Evolutionary conservation across 2,329 filamentous ascomycete genomes (phyloP), one percentile per base, ranked within the genome.

Genomic region (Aspergillus sp.): DNA sequence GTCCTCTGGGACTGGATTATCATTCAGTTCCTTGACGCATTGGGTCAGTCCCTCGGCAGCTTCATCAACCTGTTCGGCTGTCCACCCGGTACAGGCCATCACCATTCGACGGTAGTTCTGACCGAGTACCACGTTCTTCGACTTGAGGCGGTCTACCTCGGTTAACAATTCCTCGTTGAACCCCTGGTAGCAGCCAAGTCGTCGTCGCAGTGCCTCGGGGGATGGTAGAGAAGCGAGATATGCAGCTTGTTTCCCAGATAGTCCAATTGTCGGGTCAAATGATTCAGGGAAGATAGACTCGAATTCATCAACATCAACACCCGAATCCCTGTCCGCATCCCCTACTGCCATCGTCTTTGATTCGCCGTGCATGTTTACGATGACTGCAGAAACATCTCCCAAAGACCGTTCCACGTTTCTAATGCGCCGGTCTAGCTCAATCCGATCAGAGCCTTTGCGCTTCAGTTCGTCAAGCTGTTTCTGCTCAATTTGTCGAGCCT

Each of bases 101-200:
- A 98, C 88, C 29, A 97, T 87, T 54, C 85, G 86, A 28, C 89
- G 80, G 64, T 96, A 96, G 67, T 93, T 88, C 54, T 85, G 76
- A 60, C 95, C 91, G 3, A 94, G 76, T 45, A 95, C 89, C 4
- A 82, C 83, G 57, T 88, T 91, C 49, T 86, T 82, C 29, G 84
- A 83, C 63, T 88, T 84, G 6, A 98, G 76, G 4, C 78, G 78
- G 12, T 79, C 77, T 2, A 88, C 83, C 56, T 85, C 80, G 43
- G 80, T 79, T 45, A 80, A 73, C 8, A 93, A 80, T 12, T 77
- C 73, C 38, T 78, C 74, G 40, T 88, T 88, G 41, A 88, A 82
- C 8, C 73, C 71, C 47, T 79, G 76, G 50, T 95, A 85, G 3
- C 86, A 86, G 36, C 80, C 77, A 19, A 89, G 73, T 5, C 85